Conservation (phyloP, 2,329 filamentous ascomycete genomes). For the Trichophyton mentagrophytes region DNA sequence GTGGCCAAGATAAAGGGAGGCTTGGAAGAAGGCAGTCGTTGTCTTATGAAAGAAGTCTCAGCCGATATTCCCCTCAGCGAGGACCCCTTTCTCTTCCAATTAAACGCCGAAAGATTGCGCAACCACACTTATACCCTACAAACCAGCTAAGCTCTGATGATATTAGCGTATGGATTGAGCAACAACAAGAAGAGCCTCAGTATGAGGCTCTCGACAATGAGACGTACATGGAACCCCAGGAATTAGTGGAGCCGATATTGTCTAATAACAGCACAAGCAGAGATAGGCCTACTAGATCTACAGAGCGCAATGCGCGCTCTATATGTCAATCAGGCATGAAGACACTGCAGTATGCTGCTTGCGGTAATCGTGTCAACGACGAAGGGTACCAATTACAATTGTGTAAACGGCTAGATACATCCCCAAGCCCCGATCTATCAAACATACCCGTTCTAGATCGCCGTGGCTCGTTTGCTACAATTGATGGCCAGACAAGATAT, state of each 20-base stretch:
- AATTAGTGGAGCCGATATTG: conserved; percentile 26
- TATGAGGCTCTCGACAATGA: neutral
- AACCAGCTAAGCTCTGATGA: conserved; percentile 9
- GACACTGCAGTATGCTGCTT: neutral
- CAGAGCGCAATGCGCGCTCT: neutral
- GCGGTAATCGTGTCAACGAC: no score
- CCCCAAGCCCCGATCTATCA: neutral
- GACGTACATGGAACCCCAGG: conserved; percentile 7
- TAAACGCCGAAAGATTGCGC: conserved; percentile 9
- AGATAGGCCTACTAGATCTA: neutral
- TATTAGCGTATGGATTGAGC: conserved; percentile 14
- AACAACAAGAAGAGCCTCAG: neutral
- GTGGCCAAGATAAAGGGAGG: conserved; percentile 4
- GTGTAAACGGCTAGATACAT: neutral
- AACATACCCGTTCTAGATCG: conserved; percentile 7
- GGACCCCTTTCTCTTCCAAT: neutral
- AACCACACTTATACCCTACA: conserved; percentile 15
- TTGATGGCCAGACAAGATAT: conserved; percentile 4
- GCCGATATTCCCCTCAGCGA: neutral
- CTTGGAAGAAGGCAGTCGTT: conserved; percentile 5
- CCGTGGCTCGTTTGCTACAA: conserved; percentile 4
- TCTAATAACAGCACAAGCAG: conserved; percentile 18
- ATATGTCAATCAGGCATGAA: neutral
- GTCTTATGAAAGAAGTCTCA: no score
- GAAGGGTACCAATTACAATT: neutral